Evolutionary conservation across 2,329 filamentous ascomycete genomes (phyloP).

Genomic region (Ambrosiella beaveri): DNA sequence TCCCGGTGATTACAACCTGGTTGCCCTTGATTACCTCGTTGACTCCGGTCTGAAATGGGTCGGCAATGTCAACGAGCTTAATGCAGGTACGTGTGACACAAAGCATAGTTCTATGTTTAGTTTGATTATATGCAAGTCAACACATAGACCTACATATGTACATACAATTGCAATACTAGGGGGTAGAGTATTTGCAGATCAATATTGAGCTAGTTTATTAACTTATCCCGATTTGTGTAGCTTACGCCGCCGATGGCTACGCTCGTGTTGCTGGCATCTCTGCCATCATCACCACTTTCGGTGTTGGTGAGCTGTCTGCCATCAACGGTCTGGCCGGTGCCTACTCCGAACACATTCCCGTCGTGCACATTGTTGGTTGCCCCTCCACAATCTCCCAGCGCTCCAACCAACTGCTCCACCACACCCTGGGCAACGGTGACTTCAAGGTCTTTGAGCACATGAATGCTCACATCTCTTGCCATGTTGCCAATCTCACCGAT

Average conservation of each 20-base stretch:
- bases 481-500: constrained; percentile 52
- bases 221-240: constrained; percentile 21
- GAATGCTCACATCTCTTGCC: constrained; percentile 53
- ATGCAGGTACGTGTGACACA: constrained; percentile 38
- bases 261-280: constrained; percentile 54
- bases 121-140: neutral
- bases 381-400: constrained; percentile 31
- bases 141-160: too few relatives aligned
- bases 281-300: constrained; percentile 58
- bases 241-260: constrained; percentile 68
- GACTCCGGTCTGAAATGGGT: constrained; percentile 45
- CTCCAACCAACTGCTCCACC: constrained; percentile 37
- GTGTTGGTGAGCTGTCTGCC: constrained; percentile 57
- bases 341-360: constrained; percentile 53
- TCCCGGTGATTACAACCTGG: constrained; percentile 59
- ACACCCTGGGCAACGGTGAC: constrained; percentile 61
- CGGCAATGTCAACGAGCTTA: constrained; percentile 55
- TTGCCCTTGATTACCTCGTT: constrained; percentile 48
- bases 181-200: too few relatives aligned
- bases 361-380: constrained; percentile 50
- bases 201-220: constrained; percentile 8
- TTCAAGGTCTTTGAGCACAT: constrained; percentile 73
- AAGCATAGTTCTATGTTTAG: neutral
- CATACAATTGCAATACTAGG: too few relatives aligned
- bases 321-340: constrained; percentile 59